Evolutionary conservation across 2,329 filamentous ascomycete species (phyloP).

Genomic region (Talaromyces sp.): DNA sequence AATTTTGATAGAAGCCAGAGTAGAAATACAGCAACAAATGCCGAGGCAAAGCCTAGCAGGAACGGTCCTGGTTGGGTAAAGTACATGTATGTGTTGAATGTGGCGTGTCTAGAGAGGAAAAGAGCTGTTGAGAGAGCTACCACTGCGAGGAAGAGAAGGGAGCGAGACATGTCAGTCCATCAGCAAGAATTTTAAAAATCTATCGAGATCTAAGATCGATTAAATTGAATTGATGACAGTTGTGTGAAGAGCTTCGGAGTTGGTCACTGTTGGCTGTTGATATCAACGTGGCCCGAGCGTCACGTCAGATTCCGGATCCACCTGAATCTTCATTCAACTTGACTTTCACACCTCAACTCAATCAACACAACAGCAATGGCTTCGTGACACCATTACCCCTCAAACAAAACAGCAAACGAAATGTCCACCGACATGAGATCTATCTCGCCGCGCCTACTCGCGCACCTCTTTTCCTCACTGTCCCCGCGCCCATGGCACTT

Average conservation of each 20-base stretch:
- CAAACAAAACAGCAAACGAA: too few species aligned
- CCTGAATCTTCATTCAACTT: too few species aligned
- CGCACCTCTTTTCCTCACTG: constrained; percentile 5
- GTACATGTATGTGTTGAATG: too few species aligned
- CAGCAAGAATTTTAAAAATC: background rate
- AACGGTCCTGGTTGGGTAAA: background rate
- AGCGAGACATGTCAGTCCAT: background rate
- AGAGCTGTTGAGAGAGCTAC: background rate
- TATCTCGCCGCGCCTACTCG: constrained; percentile 4
- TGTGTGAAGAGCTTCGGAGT: too few species aligned
- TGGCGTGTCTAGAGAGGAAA: background rate
- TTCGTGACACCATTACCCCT: background rate
- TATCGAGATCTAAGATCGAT: too few species aligned
- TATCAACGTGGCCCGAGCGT: background rate
- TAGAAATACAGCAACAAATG: background rate
- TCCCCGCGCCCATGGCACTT: constrained; percentile 8
- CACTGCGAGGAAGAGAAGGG: background rate
- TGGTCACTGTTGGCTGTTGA: too few species aligned
- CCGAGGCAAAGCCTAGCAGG: background rate
- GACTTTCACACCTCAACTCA: too few species aligned
- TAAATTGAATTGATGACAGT: too few species aligned
- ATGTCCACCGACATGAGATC: constrained; percentile 5
- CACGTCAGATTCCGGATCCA: background rate
- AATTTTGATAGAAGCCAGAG: background rate
- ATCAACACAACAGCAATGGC: background rate